These are phyloP conservation scores for Verticillium tricorpus DNA, from an alignment of 2,329 filamentous ascomycete genomes.

Conservation along the genomic window DNA sequence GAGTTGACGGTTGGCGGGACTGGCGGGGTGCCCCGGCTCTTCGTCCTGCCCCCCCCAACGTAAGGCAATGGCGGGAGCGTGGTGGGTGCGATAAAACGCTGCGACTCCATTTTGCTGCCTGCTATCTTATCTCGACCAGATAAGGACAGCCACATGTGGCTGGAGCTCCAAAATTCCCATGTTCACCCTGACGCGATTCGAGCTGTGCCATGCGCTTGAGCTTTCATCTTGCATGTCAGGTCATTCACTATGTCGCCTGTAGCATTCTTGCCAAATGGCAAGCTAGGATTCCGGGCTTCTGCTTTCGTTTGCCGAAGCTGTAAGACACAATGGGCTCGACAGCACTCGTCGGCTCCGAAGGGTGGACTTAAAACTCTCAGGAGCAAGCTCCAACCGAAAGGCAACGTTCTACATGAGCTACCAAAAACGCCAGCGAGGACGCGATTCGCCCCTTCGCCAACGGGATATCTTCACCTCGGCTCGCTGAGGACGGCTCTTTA, in stretches of 20 bases:
- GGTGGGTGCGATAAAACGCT: not conserved
- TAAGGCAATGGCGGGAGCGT: not conserved
- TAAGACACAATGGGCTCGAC: slow-evolving; percentile 3
- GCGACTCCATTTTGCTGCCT: slow-evolving; percentile 5
- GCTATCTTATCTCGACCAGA: slow-evolving; percentile 1
- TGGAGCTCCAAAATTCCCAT: slow-evolving; percentile 1
- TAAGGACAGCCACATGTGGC: slow-evolving; percentile 7
- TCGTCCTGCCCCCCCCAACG: not conserved
- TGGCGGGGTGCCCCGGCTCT: not conserved
- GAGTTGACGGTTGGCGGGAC: slow-evolving; percentile 1
- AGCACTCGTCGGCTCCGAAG: slow-evolving; percentile 8
- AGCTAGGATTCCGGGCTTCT: slow-evolving; percentile 1
- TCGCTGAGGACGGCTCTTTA: slow-evolving; percentile 91
- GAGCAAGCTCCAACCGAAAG: slow-evolving; percentile 11
- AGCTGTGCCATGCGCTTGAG: not conserved
- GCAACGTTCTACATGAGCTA: slow-evolving; percentile 22
- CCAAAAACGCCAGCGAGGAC: slow-evolving; percentile 50
- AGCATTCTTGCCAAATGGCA: slow-evolving; percentile 5
- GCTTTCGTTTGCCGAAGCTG: slow-evolving; percentile 1
- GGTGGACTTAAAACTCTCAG: slow-evolving; percentile 11
- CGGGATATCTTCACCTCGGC: slow-evolving; percentile 87
- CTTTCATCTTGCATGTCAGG: not conserved
- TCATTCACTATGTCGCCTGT: slow-evolving; percentile 6
- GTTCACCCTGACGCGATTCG: slow-evolving; percentile 3
- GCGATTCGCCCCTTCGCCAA: slow-evolving; percentile 93